Percentiles rank a stretch among this genome's conserved stretches.
Conservation (phyloP, 164 flowering plant genomes). For the Stephania yunnanensis region DNA sequence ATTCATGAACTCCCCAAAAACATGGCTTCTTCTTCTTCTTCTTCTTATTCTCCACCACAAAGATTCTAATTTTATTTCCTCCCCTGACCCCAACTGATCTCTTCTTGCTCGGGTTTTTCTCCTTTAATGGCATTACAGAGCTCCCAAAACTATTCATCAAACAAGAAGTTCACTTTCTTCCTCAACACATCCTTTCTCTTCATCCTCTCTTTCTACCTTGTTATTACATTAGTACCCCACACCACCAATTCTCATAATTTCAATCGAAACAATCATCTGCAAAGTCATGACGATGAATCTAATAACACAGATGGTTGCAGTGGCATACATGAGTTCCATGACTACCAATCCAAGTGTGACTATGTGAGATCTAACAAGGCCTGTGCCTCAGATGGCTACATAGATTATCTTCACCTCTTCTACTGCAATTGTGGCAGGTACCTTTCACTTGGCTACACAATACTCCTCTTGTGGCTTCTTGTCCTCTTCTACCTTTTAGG, state of each 20-base stretch:
- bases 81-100: not conserved
- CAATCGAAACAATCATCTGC: not conserved
- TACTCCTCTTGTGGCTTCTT: constrained; percentile 44
- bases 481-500: constrained; percentile 55
- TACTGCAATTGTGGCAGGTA: constrained; percentile 43
- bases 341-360: constrained; percentile 31
- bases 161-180: constrained; percentile 24
- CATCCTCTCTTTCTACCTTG: constrained; percentile 26
- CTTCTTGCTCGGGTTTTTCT: not conserved
- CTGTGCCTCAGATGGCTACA: constrained; percentile 47
- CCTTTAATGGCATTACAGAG: constrained; percentile 9
- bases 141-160: not conserved
- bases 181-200: constrained; percentile 39
- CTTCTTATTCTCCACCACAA: not conserved
- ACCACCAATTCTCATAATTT: constrained; percentile 3
- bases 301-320: constrained; percentile 20
- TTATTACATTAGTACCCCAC: not conserved
- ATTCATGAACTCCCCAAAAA: not conserved
- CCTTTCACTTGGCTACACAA: constrained; percentile 35
- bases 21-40: not conserved
- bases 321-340: constrained; percentile 26
- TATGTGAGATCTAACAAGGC: constrained; percentile 34
- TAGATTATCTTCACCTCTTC: constrained; percentile 50
- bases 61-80: not conserved
- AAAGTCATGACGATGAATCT: not conserved